Conservation (phyloP, 176 grass and related monocot species). For the Saccharum officinarum region DNA sequence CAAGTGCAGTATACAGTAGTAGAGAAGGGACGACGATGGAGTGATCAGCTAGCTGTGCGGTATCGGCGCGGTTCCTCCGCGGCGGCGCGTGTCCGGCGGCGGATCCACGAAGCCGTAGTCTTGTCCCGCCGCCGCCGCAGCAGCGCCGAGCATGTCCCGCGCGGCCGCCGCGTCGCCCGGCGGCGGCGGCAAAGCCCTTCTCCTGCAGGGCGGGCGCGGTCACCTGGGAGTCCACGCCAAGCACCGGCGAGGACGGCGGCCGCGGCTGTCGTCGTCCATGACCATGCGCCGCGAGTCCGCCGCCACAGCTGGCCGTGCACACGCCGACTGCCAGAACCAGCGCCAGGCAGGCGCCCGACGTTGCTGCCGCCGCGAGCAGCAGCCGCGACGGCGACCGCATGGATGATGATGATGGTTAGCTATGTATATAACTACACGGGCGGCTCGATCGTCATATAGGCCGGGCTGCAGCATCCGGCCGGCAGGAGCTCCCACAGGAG, state of each 20-base stretch:
- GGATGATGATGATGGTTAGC: background rate
- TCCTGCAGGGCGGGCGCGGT: too few relatives aligned
- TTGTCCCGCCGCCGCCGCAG: background rate
- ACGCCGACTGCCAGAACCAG: background rate
- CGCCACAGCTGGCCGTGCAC: background rate
- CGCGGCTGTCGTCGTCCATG: background rate
- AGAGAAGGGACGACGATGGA: background rate
- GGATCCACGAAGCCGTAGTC: conserved; percentile 54
- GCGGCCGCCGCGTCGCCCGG: background rate
- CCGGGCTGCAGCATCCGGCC: background rate
- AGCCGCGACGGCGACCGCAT: background rate
- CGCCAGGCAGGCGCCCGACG: background rate
- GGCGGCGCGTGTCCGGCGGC: conserved; percentile 35
- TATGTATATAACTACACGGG: background rate
- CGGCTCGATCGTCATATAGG: background rate
- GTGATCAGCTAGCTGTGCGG: background rate
- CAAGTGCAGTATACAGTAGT: background rate
- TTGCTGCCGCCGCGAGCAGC: background rate
- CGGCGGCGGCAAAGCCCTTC: background rate
- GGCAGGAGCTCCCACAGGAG: background rate
- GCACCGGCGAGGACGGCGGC: background rate
- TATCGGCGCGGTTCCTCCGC: conserved; percentile 22
- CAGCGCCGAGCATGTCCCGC: background rate
- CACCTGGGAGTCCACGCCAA: background rate
- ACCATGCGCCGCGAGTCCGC: background rate